These are phyloP conservation scores for Coniochaeta sp. DNA, from an alignment of 2,329 filamentous ascomycete genomes.

Conservation along the genomic window DNA sequence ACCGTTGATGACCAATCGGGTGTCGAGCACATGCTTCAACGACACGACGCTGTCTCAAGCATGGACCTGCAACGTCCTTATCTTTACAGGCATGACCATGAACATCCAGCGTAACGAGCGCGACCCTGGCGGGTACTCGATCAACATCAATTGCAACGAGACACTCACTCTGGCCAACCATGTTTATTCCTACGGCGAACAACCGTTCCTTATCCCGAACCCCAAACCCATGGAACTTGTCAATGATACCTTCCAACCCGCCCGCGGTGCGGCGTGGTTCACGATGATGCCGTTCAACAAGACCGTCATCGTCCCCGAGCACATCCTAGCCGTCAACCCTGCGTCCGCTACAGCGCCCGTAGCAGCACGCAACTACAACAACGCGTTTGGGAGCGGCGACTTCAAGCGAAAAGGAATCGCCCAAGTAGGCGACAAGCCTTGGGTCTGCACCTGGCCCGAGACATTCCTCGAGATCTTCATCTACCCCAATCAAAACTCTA, in stretches of 20 bases:
- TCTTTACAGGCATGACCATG: conserved; percentile 28
- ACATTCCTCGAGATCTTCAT: conserved; percentile 51
- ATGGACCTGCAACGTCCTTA: conserved; percentile 56
- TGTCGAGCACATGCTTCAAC: conserved; percentile 49
- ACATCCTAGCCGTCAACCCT: conserved; percentile 7
- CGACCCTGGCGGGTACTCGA: conserved; percentile 28
- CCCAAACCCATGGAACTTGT: conserved; percentile 38
- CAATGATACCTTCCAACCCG: conserved; percentile 40
- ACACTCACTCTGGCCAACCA: conserved; percentile 25
- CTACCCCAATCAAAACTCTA: conserved; percentile 46
- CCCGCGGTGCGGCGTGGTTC: conserved; percentile 47
- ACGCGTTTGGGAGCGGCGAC: conserved; percentile 6
- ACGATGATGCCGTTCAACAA: conserved; percentile 46
- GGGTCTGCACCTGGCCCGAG: conserved; percentile 53
- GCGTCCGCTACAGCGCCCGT: neutral
- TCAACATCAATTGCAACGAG: conserved; percentile 30
- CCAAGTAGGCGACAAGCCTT: conserved; percentile 43
- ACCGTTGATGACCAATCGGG: conserved; percentile 42
- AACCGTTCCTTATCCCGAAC: conserved; percentile 37
- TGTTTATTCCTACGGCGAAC: conserved; percentile 45
- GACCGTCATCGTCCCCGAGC: conserved; percentile 44
- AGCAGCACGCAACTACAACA: conserved; percentile 5
- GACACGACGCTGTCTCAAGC: conserved; percentile 47
- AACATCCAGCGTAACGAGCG: conserved; percentile 26
- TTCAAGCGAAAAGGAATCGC: conserved; percentile 32